These are phyloP conservation scores for Serendipita sp. DNA, from an alignment of 1,284 basidiomycete species.

Conservation along the genomic window DNA sequence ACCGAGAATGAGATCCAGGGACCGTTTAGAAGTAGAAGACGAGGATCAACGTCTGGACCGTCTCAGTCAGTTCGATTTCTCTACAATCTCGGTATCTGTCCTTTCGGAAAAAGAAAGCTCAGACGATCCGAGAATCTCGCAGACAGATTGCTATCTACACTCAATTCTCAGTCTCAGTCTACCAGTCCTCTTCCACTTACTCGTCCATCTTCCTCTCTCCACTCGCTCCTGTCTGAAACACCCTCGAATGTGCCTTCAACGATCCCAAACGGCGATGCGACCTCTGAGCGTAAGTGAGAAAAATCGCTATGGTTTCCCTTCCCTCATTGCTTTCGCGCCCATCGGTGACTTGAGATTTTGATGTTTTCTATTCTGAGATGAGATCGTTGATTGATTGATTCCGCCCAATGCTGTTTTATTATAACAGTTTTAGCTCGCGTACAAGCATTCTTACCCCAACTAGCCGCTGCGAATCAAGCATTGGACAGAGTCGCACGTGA, in stretches of 20 bases:
- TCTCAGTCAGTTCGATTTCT: not conserved
- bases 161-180: not conserved
- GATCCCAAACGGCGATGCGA: too few relatives aligned
- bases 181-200: too few relatives aligned
- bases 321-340: too few relatives aligned
- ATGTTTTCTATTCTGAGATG: too few relatives aligned
- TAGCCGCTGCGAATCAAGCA: conserved; percentile 17
- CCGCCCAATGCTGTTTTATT: too few relatives aligned
- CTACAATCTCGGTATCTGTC: not conserved
- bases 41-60: not conserved
- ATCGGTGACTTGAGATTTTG: too few relatives aligned
- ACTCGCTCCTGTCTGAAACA: too few relatives aligned
- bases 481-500: conserved; percentile 10
- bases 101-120: not conserved
- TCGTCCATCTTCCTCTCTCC: too few relatives aligned
- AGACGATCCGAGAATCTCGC: not conserved
- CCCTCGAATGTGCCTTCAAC: too few relatives aligned
- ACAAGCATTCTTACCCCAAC: conserved; percentile 17
- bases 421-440: conserved; percentile 16
- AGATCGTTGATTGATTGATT: too few relatives aligned
- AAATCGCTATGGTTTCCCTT: too few relatives aligned
- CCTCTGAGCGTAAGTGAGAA: too few relatives aligned
- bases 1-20: not conserved
- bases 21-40: not conserved
- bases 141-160: not conserved